phyloP scores from a whole-genome alignment of 2,329 filamentous ascomycete genomes.

The Cryoendolithus antarcticus region DNA sequence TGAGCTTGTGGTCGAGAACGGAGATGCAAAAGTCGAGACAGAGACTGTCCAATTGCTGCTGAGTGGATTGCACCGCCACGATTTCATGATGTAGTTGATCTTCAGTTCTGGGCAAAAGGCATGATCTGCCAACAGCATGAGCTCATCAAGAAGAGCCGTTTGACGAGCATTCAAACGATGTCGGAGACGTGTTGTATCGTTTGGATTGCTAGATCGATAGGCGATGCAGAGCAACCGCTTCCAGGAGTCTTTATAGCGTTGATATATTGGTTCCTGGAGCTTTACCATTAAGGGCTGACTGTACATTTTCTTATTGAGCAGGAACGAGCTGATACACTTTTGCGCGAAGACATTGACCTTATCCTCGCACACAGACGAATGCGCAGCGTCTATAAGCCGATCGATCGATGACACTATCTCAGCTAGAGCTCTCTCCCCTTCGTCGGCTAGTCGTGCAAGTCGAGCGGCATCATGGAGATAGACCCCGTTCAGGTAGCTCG shows the following conservation, averaged over 20 bases:
- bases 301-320: constrained; percentile 1
- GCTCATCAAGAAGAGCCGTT: constrained; percentile 3
- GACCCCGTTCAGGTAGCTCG: constrained; percentile 1
- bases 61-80: too few species aligned
- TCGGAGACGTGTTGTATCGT: neutral
- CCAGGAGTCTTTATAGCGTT: constrained; percentile 9
- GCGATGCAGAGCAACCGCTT: constrained; percentile 10
- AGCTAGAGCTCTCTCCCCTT: neutral
- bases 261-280: constrained; percentile 7
- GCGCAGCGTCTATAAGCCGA: constrained; percentile 3
- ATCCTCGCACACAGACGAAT: constrained; percentile 6
- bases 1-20: constrained; percentile 10
- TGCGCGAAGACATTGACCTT: constrained; percentile 10
- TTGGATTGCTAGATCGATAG: constrained; percentile 3
- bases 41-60: constrained; percentile 2
- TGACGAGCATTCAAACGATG: constrained; percentile 7
- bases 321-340: constrained; percentile 8
- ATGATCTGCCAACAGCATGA: too few species aligned
- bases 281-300: constrained; percentile 9
- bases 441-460: neutral
- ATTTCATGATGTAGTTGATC: too few species aligned
- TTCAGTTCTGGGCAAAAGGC: too few species aligned
- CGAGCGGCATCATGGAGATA: neutral
- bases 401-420: constrained; percentile 1
- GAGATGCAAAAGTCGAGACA: constrained; percentile 10